Percentiles rank a stretch among this genome's conserved stretches.
phyloP scores from a whole-genome alignment of 139 green algal genomes.

The Chlorella sp. region DNA sequence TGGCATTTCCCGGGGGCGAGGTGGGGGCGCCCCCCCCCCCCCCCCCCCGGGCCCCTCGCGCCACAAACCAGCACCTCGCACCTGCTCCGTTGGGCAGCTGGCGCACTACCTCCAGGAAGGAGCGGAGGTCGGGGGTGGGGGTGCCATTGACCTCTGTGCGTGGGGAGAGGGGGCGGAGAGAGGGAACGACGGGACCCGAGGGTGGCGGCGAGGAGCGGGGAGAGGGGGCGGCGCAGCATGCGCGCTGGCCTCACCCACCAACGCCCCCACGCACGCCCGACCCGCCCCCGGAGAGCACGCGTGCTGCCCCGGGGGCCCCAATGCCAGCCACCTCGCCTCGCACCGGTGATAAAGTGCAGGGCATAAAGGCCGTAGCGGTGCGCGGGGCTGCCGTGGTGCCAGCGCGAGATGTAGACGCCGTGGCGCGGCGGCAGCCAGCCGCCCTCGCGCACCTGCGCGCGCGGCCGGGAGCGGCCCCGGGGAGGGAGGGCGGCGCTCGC shows the following conservation, averaged over 20 bases:
- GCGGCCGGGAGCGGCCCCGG: too few species aligned
- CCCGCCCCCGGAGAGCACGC: neutral
- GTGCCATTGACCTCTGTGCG: slow-evolving; percentile 25
- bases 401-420: slow-evolving; percentile 69
- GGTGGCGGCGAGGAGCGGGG: neutral
- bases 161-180: too few species aligned
- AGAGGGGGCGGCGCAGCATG: neutral
- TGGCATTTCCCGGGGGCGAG: too few species aligned
- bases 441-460: slow-evolving; percentile 80
- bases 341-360: slow-evolving; percentile 82
- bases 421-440: slow-evolving; percentile 71
- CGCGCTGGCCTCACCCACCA: neutral
- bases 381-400: slow-evolving; percentile 86
- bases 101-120: slow-evolving; percentile 60
- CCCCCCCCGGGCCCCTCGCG: too few species aligned
- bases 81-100: slow-evolving; percentile 60
- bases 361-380: slow-evolving; percentile 88
- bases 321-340: too few species aligned
- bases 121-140: slow-evolving; percentile 74
- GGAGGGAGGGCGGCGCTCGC: too few species aligned
- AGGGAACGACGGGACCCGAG: neutral
- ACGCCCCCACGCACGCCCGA: neutral
- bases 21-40: too few species aligned
- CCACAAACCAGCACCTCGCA: too few species aligned
- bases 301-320: too few species aligned